Conservation (phyloP, 306 rosid species). For the Trifolium subterraneum region DNA sequence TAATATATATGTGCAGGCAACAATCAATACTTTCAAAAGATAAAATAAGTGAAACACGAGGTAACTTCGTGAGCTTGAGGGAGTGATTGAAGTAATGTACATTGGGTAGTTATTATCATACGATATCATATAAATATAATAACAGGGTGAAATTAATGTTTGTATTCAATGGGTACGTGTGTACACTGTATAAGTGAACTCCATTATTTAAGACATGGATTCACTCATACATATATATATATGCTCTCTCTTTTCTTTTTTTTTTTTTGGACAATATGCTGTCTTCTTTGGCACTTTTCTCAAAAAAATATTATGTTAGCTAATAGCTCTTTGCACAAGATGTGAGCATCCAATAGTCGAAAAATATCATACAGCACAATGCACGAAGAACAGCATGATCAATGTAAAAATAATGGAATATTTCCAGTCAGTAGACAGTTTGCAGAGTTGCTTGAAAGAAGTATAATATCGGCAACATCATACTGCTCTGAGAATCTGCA, state of each 20-base stretch:
- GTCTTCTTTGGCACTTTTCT: neutral
- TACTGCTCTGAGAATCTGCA: slow-evolving; percentile 9
- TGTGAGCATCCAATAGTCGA: slow-evolving; percentile 12
- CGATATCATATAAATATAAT: neutral
- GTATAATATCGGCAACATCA: slow-evolving; percentile 4
- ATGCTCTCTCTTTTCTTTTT: no score
- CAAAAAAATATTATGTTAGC: neutral
- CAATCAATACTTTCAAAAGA: slow-evolving; percentile 2
- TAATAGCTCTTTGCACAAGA: neutral
- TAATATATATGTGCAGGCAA: neutral
- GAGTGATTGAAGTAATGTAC: neutral
- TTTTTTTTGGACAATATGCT: no score
- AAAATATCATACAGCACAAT: slow-evolving; percentile 2
- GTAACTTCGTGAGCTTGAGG: neutral
- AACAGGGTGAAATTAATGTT: neutral
- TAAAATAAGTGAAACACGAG: slow-evolving; percentile 21
- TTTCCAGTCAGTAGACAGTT: slow-evolving; percentile 31
- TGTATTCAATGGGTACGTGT: neutral
- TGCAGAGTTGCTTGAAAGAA: slow-evolving; percentile 23
- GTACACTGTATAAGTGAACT: neutral
- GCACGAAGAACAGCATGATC: slow-evolving; percentile 27
- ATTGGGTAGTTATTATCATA: slow-evolving; percentile 2
- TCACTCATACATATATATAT: neutral
- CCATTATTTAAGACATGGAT: slow-evolving; percentile 1
- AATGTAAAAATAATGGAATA: slow-evolving; percentile 29